Percentiles rank a stretch among this genome's conserved stretches.
Conservation (phyloP, 805 yeast genomes). For the Candida ipomoeae region DNA sequence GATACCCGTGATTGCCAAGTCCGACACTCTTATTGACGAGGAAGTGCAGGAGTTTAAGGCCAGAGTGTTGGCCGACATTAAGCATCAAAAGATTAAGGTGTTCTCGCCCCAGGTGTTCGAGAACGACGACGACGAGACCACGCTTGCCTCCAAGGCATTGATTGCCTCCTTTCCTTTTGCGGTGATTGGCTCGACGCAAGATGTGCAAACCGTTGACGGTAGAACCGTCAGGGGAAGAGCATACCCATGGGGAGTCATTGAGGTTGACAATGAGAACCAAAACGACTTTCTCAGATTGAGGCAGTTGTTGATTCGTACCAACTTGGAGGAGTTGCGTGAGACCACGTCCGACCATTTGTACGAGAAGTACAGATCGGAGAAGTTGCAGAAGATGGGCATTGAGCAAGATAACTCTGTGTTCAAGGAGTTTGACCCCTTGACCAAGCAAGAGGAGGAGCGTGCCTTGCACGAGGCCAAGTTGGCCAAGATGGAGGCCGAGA, state of each 20-base stretch:
- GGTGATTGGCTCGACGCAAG: conserved; percentile 81
- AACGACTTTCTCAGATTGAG: conserved; percentile 88
- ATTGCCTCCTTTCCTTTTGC: conserved; percentile 84
- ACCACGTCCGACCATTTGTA: conserved; percentile 70
- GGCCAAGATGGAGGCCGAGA: conserved; percentile 91
- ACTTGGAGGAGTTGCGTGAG: conserved; percentile 91
- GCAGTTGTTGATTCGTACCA: conserved; percentile 82
- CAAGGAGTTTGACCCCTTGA: conserved; percentile 88
- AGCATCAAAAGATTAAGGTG: conserved; percentile 62
- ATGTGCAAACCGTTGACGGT: conserved; percentile 69
- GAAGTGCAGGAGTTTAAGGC: conserved; percentile 75
- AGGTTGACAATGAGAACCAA: conserved; percentile 91
- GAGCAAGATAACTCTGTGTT: conserved; percentile 92
- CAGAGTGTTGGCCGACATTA: conserved; percentile 73
- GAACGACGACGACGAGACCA: conserved; percentile 81
- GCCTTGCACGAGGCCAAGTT: conserved; percentile 90
- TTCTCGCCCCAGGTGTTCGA: conserved; percentile 78
- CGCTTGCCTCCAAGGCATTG: conserved; percentile 59
- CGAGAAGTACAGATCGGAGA: conserved; percentile 85
- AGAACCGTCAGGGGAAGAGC: conserved; percentile 82
- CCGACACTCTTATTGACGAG: conserved; percentile 87
- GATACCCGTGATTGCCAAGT: conserved; percentile 91
- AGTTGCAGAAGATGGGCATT: conserved; percentile 77
- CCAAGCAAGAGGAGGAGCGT: conserved; percentile 91
- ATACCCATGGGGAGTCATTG: conserved; percentile 97